phyloP scores from a whole-genome alignment of 495 filamentous ascomycete genomes.

The Hypoxylon lienhwacheense region DNA sequence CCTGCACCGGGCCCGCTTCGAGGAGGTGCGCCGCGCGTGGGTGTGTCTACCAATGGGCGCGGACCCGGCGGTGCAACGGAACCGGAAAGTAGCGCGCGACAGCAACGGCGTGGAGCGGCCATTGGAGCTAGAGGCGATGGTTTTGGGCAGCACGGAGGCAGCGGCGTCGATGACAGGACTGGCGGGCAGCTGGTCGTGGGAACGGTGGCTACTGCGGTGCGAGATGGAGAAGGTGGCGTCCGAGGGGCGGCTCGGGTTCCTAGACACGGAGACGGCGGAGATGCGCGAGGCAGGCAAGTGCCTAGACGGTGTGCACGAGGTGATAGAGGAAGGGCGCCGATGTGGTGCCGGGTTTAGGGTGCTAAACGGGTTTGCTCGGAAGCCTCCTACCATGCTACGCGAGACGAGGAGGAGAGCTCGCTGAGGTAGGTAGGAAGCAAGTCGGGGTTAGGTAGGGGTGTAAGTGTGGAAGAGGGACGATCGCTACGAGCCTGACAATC shows the following conservation, averaged over 20 bases:
- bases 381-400: slow-evolving; percentile 53
- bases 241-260: slow-evolving; percentile 57
- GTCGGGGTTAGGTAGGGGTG: background rate
- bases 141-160: slow-evolving; percentile 70
- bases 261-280: slow-evolving; percentile 47
- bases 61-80: slow-evolving; percentile 51
- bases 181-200: slow-evolving; percentile 90
- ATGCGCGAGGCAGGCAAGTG: slow-evolving; percentile 54
- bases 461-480: background rate
- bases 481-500: background rate
- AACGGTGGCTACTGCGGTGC: slow-evolving; percentile 89
- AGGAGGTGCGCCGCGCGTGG: slow-evolving; percentile 82
- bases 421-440: background rate
- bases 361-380: slow-evolving; percentile 86
- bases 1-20: slow-evolving; percentile 73
- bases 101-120: slow-evolving; percentile 46
- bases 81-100: slow-evolving; percentile 38
- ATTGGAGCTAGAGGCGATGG: slow-evolving; percentile 65
- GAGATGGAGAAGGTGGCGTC: slow-evolving; percentile 79
- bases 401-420: background rate
- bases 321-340: slow-evolving; percentile 82
- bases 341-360: slow-evolving; percentile 82
- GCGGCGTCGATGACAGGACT: slow-evolving; percentile 76
- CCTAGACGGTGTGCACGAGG: slow-evolving; percentile 74
- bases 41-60: slow-evolving; percentile 84